Percentiles rank a stretch among this genome's conserved stretches.
Conservation (phyloP, 352 stramenopile genomes). For the Globisporangium uncinulatum region DNA sequence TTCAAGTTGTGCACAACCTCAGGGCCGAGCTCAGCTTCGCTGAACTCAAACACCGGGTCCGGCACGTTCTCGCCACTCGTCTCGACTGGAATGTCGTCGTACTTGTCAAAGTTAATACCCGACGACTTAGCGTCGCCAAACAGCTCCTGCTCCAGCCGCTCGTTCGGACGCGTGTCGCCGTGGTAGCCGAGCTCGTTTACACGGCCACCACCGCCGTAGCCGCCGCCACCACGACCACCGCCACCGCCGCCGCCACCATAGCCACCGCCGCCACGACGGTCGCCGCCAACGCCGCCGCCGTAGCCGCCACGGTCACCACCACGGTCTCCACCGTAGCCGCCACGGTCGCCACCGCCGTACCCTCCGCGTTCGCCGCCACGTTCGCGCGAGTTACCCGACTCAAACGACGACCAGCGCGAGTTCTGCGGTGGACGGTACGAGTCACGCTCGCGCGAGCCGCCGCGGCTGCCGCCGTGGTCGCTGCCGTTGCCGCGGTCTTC, state of each 20-base stretch:
- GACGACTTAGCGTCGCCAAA: slow-evolving; percentile 92
- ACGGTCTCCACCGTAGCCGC: slow-evolving; percentile 16
- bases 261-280: slow-evolving; percentile 30
- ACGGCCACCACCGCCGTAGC: slow-evolving; percentile 46
- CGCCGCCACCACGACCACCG: slow-evolving; percentile 26
- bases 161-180: slow-evolving; percentile 89
- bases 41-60: slow-evolving; percentile 90
- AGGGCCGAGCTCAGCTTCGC: slow-evolving; percentile 84
- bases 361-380: slow-evolving; percentile 20
- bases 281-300: slow-evolving; percentile 42
- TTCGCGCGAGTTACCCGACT: slow-evolving; percentile 39
- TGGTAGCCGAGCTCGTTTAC: slow-evolving; percentile 97
- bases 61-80: slow-evolving; percentile 92
- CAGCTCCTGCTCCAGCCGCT: slow-evolving; percentile 90
- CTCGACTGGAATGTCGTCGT: slow-evolving; percentile 98
- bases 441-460: slow-evolving; percentile 28
- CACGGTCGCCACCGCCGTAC: slow-evolving; percentile 24
- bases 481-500: slow-evolving; percentile 21
- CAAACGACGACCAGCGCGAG: slow-evolving; percentile 49
- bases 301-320: slow-evolving; percentile 28
- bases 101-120: slow-evolving; percentile 99
- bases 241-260: slow-evolving; percentile 19
- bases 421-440: slow-evolving; percentile 28
- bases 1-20: slow-evolving; percentile 91
- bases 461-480: slow-evolving; percentile 20